These are phyloP conservation scores for Podosphaera leucotricha DNA, from an alignment of 2,329 filamentous ascomycete species.

Conservation along the genomic window DNA sequence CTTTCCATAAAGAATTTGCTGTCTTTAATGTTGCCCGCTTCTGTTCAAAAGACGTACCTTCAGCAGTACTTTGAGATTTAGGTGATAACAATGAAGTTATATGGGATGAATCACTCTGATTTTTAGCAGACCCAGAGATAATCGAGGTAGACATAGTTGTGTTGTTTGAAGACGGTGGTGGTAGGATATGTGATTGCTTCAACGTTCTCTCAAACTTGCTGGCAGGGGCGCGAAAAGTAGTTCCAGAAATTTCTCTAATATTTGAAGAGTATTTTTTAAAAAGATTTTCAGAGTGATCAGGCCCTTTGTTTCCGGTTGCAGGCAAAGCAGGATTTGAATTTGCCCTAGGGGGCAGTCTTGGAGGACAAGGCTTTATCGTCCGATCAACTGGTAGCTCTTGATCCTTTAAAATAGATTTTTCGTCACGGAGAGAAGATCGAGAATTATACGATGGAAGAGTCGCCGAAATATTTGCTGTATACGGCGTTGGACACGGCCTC, in stretches of 20 bases:
- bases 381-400: not conserved
- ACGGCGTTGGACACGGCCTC: not conserved
- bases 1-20: slow-evolving; percentile 23
- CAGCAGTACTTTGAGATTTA: slow-evolving; percentile 13
- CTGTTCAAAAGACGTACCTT: slow-evolving; percentile 28
- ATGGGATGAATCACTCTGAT: slow-evolving; percentile 16
- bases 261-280: not conserved
- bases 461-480: not conserved
- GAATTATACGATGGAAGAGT: not conserved
- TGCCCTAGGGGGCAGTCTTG: not conserved
- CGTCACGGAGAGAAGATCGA: not conserved
- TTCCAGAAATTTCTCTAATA: not conserved
- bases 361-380: not conserved
- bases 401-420: not conserved
- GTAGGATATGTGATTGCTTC: not conserved
- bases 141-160: slow-evolving; percentile 20
- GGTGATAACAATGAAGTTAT: slow-evolving; percentile 14
- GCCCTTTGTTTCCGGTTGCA: not conserved
- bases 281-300: not conserved
- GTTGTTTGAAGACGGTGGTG: slow-evolving; percentile 3
- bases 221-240: not conserved
- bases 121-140: slow-evolving; percentile 19
- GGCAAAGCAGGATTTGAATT: not conserved
- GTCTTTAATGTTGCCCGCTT: slow-evolving; percentile 30
- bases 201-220: not conserved